Evolutionary conservation across 148 eudicot species (phyloP).

Genomic region (Fagopyrum esculentum): DNA sequence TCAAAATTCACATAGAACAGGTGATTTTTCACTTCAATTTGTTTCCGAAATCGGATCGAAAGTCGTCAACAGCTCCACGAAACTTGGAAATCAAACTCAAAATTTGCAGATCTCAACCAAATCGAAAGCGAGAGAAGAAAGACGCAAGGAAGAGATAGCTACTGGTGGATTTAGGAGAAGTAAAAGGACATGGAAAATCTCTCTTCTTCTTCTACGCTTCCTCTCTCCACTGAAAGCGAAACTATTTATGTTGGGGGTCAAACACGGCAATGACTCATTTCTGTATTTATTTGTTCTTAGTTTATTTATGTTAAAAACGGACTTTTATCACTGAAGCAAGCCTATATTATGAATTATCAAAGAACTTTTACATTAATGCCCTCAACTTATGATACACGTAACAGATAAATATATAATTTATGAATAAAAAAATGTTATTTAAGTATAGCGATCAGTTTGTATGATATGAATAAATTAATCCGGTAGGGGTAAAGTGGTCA

Average conservation of each 20-base stretch:
- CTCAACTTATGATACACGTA: too few relatives aligned
- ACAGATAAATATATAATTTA: too few relatives aligned
- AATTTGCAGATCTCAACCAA: neutral
- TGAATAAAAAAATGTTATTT: too few relatives aligned
- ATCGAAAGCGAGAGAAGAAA: neutral
- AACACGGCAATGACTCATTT: constrained; percentile 71
- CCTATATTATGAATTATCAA: too few relatives aligned
- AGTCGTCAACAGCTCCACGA: neutral
- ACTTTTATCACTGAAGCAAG: too few relatives aligned
- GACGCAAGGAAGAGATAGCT: neutral
- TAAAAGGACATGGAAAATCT: constrained; percentile 1
- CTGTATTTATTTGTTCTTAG: neutral
- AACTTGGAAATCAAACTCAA: neutral
- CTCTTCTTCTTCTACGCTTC: neutral
- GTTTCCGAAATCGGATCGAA: neutral
- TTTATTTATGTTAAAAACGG: too few relatives aligned
- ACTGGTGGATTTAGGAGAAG: neutral
- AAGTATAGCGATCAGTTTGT: too few relatives aligned
- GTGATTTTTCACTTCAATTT: neutral
- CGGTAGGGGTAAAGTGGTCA: too few relatives aligned
- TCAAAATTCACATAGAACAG: constrained; percentile 6
- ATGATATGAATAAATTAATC: too few relatives aligned
- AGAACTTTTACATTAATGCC: too few relatives aligned
- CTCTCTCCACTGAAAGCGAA: constrained; percentile 12
- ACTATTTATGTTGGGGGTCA: constrained; percentile 39